These are phyloP conservation scores for Pelargonium australe DNA, from an alignment of 441 rosid genomes.

Conservation along the genomic window DNA sequence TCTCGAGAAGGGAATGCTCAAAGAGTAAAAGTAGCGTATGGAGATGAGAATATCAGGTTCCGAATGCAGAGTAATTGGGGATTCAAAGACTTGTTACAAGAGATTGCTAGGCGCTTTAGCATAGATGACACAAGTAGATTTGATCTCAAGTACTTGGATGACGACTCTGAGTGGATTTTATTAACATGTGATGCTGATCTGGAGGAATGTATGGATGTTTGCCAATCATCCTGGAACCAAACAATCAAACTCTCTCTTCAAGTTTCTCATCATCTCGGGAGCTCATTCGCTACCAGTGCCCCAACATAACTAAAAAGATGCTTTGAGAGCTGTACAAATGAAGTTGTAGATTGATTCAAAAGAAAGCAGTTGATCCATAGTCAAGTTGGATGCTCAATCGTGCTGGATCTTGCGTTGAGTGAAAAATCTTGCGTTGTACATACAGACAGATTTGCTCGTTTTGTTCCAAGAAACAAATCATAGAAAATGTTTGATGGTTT, in stretches of 20 bases:
- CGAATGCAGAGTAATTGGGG: slow-evolving; percentile 47
- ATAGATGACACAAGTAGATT: slow-evolving; percentile 47
- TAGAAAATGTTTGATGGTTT: too few relatives aligned
- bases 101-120: slow-evolving; percentile 61
- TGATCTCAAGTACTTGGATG: slow-evolving; percentile 82
- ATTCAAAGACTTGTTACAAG: slow-evolving; percentile 44
- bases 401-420: too few relatives aligned
- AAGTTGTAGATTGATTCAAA: too few relatives aligned
- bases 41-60: slow-evolving; percentile 60
- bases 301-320: slow-evolving; percentile 8
- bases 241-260: slow-evolving; percentile 59
- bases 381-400: too few relatives aligned
- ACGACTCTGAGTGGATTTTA: slow-evolving; percentile 85
- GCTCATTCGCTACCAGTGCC: slow-evolving; percentile 34
- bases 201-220: slow-evolving; percentile 69
- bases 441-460: too few relatives aligned
- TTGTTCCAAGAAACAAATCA: too few relatives aligned
- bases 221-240: slow-evolving; percentile 38
- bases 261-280: slow-evolving; percentile 41
- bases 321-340: too few relatives aligned
- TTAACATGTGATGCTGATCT: slow-evolving; percentile 82
- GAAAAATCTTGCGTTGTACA: too few relatives aligned
- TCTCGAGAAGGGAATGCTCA: slow-evolving; percentile 37
- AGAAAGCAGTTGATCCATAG: too few relatives aligned
- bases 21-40: slow-evolving; percentile 57